Percentiles rank a stretch among this genome's conserved stretches.
Conservation (phyloP, 768 basidiomycete genomes). For the Rubroboletus pulcherrimus region DNA sequence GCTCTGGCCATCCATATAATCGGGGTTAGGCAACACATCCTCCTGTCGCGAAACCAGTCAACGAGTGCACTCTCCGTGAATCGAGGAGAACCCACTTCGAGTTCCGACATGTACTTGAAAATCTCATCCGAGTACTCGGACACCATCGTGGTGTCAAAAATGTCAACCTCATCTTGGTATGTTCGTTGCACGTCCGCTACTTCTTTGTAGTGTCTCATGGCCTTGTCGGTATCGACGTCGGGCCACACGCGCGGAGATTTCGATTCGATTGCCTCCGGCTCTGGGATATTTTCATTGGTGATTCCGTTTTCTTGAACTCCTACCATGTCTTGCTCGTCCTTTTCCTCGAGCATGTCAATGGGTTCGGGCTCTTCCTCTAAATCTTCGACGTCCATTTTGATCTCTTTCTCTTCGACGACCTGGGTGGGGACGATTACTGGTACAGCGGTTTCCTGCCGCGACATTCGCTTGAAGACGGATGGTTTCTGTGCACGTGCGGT, state of each 20-base stretch:
- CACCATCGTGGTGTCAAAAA: constrained; percentile 85
- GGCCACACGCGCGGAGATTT: constrained; percentile 64
- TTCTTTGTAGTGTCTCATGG: constrained; percentile 53
- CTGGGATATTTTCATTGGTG: constrained; percentile 43
- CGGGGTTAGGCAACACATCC: constrained; percentile 82
- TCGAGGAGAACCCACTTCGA: constrained; percentile 62
- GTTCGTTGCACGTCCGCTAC: constrained; percentile 59
- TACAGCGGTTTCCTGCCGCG: constrained; percentile 38
- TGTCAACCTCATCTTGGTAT: constrained; percentile 70
- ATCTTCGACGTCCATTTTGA: constrained; percentile 52
- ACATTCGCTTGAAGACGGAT: constrained; percentile 41
- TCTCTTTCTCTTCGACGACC: constrained; percentile 45
- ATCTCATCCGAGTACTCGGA: constrained; percentile 99
- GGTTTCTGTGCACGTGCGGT: constrained; percentile 25
- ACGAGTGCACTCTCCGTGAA: constrained; percentile 5
- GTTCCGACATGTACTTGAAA: constrained; percentile 90
- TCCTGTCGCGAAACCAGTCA: constrained; percentile 46
- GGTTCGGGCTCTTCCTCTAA: constrained; percentile 40
- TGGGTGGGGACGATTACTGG: constrained; percentile 39
- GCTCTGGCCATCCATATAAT: constrained; percentile 91
- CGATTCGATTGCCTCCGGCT: constrained; percentile 34
- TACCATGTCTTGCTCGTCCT: constrained; percentile 64
- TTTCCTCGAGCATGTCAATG: constrained; percentile 41
- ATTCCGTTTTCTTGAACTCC: constrained; percentile 41
- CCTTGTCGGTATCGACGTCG: constrained; percentile 62